A percentile compares a stretch with the other conserved stretches of the same genome.
These are phyloP conservation scores for Buddleja alternifolia DNA, from an alignment of 257 asterid species.

Conservation along the genomic window DNA sequence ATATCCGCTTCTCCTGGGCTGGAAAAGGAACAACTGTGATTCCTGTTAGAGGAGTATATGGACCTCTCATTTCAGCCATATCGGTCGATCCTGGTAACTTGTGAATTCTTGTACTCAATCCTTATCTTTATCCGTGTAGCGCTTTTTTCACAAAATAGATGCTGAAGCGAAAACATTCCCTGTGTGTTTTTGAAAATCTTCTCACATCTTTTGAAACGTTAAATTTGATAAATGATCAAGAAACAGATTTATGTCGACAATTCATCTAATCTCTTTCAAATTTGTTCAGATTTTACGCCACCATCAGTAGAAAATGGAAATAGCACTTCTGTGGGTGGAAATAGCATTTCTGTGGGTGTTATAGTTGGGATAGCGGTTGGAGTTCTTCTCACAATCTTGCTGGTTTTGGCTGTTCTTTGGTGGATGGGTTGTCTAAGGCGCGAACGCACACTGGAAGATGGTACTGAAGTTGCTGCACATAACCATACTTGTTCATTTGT, in stretches of 20 bases:
- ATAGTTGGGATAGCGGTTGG: conserved; percentile 57
- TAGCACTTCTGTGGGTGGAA: conserved; percentile 38
- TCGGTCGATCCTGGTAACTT: conserved; percentile 66
- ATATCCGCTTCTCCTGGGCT: conserved; percentile 83
- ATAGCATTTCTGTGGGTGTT: conserved; percentile 46
- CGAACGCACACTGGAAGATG: conserved; percentile 40
- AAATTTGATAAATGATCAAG: not conserved
- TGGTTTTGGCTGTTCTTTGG: conserved; percentile 57
- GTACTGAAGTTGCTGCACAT: conserved; percentile 32
- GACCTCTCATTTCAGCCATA: conserved; percentile 91
- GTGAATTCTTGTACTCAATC: not conserved
- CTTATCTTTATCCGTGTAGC: not conserved
- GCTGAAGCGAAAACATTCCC: too few relatives aligned
- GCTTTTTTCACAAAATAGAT: not conserved
- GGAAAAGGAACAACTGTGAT: conserved; percentile 82
- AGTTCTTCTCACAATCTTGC: conserved; percentile 33
- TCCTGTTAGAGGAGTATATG: conserved; percentile 75
- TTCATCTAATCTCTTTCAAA: conserved; percentile 17
- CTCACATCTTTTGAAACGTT: conserved; percentile 3
- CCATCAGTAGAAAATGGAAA: conserved; percentile 45
- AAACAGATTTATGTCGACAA: not conserved
- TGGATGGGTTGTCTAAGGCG: conserved; percentile 52
- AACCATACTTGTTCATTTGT: not conserved
- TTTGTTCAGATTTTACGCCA: conserved; percentile 49
- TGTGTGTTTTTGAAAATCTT: not conserved